phyloP scores from a whole-genome alignment of 2,329 filamentous ascomycete genomes.

The Microdochium bolleyi region DNA sequence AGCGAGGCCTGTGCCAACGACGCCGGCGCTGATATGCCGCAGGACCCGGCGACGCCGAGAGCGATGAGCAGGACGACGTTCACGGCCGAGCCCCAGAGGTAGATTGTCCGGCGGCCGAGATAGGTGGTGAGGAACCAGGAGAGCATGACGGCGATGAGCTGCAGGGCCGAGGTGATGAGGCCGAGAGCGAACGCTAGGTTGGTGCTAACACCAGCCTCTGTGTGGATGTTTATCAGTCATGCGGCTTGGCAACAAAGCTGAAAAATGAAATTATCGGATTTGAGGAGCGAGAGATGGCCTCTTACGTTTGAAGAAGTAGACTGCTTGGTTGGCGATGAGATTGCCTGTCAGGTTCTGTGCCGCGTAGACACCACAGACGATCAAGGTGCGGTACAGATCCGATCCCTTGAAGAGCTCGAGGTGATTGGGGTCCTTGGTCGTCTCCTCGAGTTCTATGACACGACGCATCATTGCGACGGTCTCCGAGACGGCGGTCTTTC shows the following conservation, averaged over 20 bases:
- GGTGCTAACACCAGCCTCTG: conserved; percentile 51
- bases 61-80: not conserved
- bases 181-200: not conserved
- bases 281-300: too few species aligned
- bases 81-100: not conserved
- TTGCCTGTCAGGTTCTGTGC: conserved; percentile 56
- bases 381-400: conserved; percentile 44
- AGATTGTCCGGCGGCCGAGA: conserved; percentile 28
- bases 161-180: conserved; percentile 11
- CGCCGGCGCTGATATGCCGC: conserved; percentile 28
- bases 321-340: conserved; percentile 54
- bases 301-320: conserved; percentile 51
- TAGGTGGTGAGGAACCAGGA: conserved; percentile 61
- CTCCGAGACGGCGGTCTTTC: conserved; percentile 43
- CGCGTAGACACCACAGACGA: conserved; percentile 48
- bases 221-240: too few species aligned
- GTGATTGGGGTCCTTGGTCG: conserved; percentile 19
- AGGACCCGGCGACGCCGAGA: conserved; percentile 52
- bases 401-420: conserved; percentile 46
- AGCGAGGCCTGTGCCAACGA: conserved; percentile 51
- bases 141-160: conserved; percentile 54
- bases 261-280: too few species aligned
- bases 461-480: conserved; percentile 52
- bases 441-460: conserved; percentile 44
- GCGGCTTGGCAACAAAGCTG: too few species aligned